Base-by-base conservation (phyloP, 306 rosid species). In the Malus fusca region DNA sequence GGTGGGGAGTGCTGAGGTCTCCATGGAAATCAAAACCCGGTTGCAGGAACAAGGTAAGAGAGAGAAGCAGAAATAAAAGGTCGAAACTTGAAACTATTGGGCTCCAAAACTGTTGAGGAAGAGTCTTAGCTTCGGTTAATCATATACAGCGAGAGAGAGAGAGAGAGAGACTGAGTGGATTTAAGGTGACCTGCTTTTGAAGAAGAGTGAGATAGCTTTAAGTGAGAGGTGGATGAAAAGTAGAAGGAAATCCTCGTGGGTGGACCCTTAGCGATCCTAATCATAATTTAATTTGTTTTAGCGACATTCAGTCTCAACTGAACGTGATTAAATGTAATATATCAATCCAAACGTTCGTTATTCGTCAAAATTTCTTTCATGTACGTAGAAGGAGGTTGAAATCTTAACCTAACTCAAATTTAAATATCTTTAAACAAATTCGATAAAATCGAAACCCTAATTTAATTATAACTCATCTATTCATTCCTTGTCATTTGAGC, bases 11-110 rank as follows among this genome's bases (percentile, higher is more conserved):
- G 11, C 44, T 26, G 66, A 71, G 48, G 64, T 30, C 80, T 80
- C 87, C 90, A 87, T 87, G 18, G 19, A 65, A 60, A 25, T 25
- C 21, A 28, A 43, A 48, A 69, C 63, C 33, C 52, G 46, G 44
- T 21, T 52, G 52, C 43, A 40, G 18, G 19, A 56, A 4, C 19
- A 13, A 23, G 58, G 78, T 21, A 37, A 62, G 28, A 4, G 19
- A 52, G 75, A 11, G 26, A 1, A 22, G 40, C 40, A 35, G 40
- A 35, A 35, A 35, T 35, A 35, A 35, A 35, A 35, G 40, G 40
- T 35, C 40, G 40, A 35, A 35, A 7, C 40, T 35, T 35, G 40
- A 35, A 35, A 35, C 6, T 35, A 35, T 35, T 35, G 40, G 40
- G 2, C 40, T 35, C 40, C 40, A 35, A 35, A 35, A 35, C 9